phyloP scores from a whole-genome alignment of 306 rosid species.

The Fagus crenata region DNA sequence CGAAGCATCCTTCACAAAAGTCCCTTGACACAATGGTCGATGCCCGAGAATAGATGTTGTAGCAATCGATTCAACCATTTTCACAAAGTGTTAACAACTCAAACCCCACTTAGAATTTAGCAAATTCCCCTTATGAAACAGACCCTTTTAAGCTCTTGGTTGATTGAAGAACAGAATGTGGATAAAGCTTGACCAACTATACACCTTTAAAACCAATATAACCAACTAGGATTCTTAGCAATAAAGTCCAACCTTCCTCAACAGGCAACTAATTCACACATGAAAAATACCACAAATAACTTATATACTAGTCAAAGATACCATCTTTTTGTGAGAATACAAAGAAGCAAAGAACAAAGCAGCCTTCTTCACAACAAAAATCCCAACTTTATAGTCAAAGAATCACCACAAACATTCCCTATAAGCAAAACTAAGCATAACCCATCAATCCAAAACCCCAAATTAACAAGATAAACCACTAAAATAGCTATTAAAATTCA shows the following conservation, averaged over 20 bases:
- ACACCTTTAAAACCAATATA: constrained; percentile 2
- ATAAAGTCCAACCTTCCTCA: constrained; percentile 15
- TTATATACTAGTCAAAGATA: constrained; percentile 5
- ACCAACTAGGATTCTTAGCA: constrained; percentile 13
- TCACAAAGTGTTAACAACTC: constrained; percentile 1
- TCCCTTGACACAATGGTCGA: constrained; percentile 60
- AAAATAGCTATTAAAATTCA: constrained; percentile 17
- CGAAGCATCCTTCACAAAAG: constrained; percentile 43
- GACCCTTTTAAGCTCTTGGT: constrained; percentile 24
- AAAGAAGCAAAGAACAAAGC: constrained; percentile 17
- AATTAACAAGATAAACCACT: constrained; percentile 6
- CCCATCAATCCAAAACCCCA: constrained; percentile 26
- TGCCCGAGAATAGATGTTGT: constrained; percentile 70
- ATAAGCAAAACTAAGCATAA: constrained; percentile 35
- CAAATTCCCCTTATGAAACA: constrained; percentile 9
- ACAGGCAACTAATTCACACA: neutral
- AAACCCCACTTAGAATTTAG: constrained; percentile 29
- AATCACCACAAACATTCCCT: constrained; percentile 30
- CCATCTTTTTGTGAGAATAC: neutral
- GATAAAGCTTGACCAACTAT: constrained; percentile 8
- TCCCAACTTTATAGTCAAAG: constrained; percentile 22
- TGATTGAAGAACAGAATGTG: neutral
- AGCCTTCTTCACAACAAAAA: constrained; percentile 14
- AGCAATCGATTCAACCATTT: constrained; percentile 86
- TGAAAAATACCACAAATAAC: neutral